Conservation (phyloP, 305 asterid species). For the Coffea humblotiana region DNA sequence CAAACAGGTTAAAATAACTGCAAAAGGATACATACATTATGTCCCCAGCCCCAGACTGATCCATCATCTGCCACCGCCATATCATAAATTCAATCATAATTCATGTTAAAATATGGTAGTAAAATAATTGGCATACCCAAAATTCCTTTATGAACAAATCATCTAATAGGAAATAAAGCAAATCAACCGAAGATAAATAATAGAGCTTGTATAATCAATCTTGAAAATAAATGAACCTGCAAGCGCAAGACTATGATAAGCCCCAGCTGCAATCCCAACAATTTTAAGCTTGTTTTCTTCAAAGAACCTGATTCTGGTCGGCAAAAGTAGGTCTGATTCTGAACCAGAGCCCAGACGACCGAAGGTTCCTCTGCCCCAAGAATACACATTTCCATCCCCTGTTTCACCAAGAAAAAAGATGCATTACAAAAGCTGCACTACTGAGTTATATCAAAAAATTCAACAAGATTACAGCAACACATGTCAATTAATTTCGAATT, state of each 20-base stretch:
- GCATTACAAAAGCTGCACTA: background rate
- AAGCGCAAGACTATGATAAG: slow-evolving; percentile 91
- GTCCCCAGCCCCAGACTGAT: slow-evolving; percentile 93
- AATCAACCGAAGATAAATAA: background rate
- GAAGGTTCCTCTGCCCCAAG: slow-evolving; percentile 96
- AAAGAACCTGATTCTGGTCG: slow-evolving; percentile 51
- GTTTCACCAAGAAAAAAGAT: background rate
- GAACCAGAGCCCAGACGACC: slow-evolving; percentile 44
- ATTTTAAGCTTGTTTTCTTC: slow-evolving; percentile 54
- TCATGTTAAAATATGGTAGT: background rate
- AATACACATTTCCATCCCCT: slow-evolving; percentile 83
- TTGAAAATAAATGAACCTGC: slow-evolving; percentile 46
- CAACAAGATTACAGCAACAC: no score
- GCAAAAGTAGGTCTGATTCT: slow-evolving; percentile 56
- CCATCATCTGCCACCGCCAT: slow-evolving; percentile 76
- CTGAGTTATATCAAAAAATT: no score
- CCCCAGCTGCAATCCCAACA: slow-evolving; percentile 80
- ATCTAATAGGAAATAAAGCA: background rate
- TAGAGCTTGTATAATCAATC: background rate
- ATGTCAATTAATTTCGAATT: background rate
- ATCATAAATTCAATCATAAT: slow-evolving; percentile 1
- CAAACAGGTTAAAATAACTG: background rate
- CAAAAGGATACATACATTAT: slow-evolving; percentile 78
- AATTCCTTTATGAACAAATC: background rate
- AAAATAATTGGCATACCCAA: no score